phyloP scores from a whole-genome alignment of 306 rosid species.

The Acacia melanoxylon region DNA sequence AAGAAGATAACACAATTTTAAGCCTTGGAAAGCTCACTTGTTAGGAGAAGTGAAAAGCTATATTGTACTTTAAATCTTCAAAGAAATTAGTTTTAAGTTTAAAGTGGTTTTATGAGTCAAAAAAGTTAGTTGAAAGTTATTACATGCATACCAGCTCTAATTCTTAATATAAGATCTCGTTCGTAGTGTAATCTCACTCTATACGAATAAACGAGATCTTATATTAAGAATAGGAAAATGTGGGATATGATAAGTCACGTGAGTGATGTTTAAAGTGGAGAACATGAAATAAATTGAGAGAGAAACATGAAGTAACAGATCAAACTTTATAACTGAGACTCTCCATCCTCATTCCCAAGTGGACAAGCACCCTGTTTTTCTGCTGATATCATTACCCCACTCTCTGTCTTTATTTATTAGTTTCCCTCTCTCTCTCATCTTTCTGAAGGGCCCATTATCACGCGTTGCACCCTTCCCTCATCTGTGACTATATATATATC shows the following conservation, averaged over 20 bases:
- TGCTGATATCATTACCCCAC: not conserved
- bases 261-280: not conserved
- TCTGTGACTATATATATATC: not conserved
- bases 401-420: not conserved
- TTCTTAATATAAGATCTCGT: too few relatives aligned
- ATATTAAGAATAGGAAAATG: too few relatives aligned
- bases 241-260: not conserved
- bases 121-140: too few relatives aligned
- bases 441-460: not conserved
- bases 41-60: too few relatives aligned
- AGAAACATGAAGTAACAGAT: not conserved
- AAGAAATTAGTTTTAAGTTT: too few relatives aligned
- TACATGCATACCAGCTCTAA: too few relatives aligned
- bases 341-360: not conserved
- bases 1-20: too few relatives aligned
- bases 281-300: not conserved
- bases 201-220: too few relatives aligned
- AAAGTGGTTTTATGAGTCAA: too few relatives aligned
- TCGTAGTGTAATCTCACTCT: too few relatives aligned
- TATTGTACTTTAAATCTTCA: too few relatives aligned
- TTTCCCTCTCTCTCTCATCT: not conserved
- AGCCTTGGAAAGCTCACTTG: too few relatives aligned
- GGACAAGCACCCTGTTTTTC: not conserved
- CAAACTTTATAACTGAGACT: not conserved
- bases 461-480: not conserved